A percentile compares a stretch with the other conserved stretches of the same genome.
phyloP scores from a whole-genome alignment of 2,329 filamentous ascomycete genomes.

The Aspergillus sp. region DNA sequence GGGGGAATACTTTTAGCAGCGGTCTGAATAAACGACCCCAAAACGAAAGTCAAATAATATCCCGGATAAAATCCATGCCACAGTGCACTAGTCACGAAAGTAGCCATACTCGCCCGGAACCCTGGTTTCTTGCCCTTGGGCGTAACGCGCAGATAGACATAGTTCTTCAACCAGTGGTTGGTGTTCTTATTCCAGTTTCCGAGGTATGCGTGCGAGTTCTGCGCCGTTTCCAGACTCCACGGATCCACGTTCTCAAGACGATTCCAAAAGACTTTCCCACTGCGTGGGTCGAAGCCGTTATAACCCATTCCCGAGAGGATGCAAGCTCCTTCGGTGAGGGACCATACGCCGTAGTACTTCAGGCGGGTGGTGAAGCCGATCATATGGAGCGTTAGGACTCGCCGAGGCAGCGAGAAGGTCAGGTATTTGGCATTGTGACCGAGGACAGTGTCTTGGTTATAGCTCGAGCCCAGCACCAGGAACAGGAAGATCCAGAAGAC shows the following conservation, averaged over 20 bases:
- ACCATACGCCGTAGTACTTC: conserved; percentile 98
- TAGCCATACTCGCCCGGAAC: conserved; percentile 87
- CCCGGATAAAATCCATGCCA: conserved; percentile 99
- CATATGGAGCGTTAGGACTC: conserved; percentile 75
- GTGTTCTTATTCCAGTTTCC: conserved; percentile 98
- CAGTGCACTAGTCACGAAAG: conserved; percentile 86
- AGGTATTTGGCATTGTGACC: conserved; percentile 59
- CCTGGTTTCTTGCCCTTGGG: conserved; percentile 93
- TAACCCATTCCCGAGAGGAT: conserved; percentile 91
- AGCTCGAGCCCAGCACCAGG: conserved; percentile 61
- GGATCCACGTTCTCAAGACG: conserved; percentile 84
- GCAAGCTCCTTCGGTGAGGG: conserved; percentile 83
- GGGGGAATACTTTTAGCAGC: conserved; percentile 75
- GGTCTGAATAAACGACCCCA: conserved; percentile 87
- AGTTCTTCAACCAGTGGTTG: conserved; percentile 92
- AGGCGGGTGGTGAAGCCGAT: conserved; percentile 70
- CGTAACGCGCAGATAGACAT: conserved; percentile 89
- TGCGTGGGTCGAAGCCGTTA: conserved; percentile 79
- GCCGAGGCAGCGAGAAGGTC: conserved; percentile 58
- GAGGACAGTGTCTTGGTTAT: conserved; percentile 56
- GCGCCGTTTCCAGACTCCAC: conserved; percentile 75
- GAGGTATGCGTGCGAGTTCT: conserved; percentile 87
- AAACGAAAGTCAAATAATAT: conserved; percentile 84
- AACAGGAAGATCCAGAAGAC: conserved; percentile 73
- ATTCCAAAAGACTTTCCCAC: conserved; percentile 82